Conservation (phyloP, 495 filamentous ascomycete genomes). For the Aspergillus ellipticus region DNA sequence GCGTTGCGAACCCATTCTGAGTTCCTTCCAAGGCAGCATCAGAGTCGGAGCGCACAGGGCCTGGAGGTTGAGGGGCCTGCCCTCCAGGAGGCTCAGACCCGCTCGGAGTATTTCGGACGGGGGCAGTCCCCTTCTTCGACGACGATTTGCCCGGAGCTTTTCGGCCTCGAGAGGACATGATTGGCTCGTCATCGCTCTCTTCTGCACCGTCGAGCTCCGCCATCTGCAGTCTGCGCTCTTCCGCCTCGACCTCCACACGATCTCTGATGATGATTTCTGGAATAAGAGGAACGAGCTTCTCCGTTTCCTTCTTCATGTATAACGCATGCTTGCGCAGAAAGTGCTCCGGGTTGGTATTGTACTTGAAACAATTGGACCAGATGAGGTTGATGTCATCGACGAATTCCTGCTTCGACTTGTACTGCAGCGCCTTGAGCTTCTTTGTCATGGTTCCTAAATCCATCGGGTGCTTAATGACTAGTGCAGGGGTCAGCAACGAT, state of each 20-base stretch:
- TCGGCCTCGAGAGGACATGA: constrained; percentile 93
- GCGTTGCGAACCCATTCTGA: constrained; percentile 79
- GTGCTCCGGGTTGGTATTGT: constrained; percentile 87
- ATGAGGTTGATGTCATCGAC: constrained; percentile 90
- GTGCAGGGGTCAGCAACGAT: constrained; percentile 18
- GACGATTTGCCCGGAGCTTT: constrained; percentile 80
- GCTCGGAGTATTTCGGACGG: constrained; percentile 65
- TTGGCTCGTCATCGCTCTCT: constrained; percentile 96
- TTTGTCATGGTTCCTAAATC: constrained; percentile 98
- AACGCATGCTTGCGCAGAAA: constrained; percentile 89
- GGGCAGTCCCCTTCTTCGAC: constrained; percentile 70
- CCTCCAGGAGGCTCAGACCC: constrained; percentile 67
- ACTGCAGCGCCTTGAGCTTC: constrained; percentile 81
- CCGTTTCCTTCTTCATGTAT: constrained; percentile 93
- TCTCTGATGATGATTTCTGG: constrained; percentile 87
- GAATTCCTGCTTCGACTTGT: constrained; percentile 94
- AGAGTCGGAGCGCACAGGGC: constrained; percentile 56
- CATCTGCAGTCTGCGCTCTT: constrained; percentile 79
- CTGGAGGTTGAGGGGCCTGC: constrained; percentile 50
- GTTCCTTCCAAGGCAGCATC: constrained; percentile 63
- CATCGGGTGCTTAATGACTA: constrained; percentile 97
- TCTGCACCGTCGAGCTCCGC: constrained; percentile 74
- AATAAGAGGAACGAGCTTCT: constrained; percentile 91
- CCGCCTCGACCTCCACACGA: constrained; percentile 92
- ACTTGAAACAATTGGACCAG: constrained; percentile 93